These are phyloP conservation scores for Sporothrix phasma DNA, from an alignment of 2,329 filamentous ascomycete species.

Conservation along the genomic window DNA sequence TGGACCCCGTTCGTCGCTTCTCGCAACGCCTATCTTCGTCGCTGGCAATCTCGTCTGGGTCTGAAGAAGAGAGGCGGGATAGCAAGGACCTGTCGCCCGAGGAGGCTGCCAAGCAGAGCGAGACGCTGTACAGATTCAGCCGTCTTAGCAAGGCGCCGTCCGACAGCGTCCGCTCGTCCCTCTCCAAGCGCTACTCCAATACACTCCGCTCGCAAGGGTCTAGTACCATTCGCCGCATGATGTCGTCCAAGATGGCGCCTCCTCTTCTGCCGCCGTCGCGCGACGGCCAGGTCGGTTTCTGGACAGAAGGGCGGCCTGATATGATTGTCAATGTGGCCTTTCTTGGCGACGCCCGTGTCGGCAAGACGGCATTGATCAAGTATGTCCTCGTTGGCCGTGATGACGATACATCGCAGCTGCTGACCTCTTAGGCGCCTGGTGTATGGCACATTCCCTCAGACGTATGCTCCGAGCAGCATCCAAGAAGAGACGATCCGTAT, in stretches of 20 bases:
- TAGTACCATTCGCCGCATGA: conserved; percentile 14
- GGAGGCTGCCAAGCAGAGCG: conserved; percentile 14
- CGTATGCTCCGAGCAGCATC: conserved; percentile 15
- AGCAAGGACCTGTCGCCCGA: conserved; percentile 11
- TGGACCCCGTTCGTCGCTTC: conserved; percentile 18
- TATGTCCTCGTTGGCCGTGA: not conserved
- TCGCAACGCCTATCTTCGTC: conserved; percentile 17
- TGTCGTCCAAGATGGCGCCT: conserved; percentile 3
- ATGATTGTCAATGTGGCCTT: conserved; percentile 20
- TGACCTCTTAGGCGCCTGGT: conserved; percentile 12
- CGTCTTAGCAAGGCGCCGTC: not conserved
- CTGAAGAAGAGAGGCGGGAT: not conserved
- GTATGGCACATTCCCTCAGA: conserved; percentile 14
- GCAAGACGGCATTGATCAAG: conserved; percentile 20
- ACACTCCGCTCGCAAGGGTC: conserved; percentile 8
- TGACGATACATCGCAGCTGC: not conserved
- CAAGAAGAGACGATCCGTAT: conserved; percentile 14
- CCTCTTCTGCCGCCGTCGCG: not conserved
- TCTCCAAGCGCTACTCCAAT: conserved; percentile 5
- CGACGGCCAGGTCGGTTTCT: not conserved
- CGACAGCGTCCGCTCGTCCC: conserved; percentile 8
- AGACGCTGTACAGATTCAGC: conserved; percentile 11
- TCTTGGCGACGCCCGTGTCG: conserved; percentile 18
- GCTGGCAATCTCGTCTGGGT: conserved; percentile 1
- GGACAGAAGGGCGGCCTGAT: conserved; percentile 16